Percentiles rank a stretch among this genome's conserved stretches.
These are phyloP conservation scores for Leccinum incarnatum DNA, from an alignment of 768 basidiomycete genomes.

Conservation along the genomic window DNA sequence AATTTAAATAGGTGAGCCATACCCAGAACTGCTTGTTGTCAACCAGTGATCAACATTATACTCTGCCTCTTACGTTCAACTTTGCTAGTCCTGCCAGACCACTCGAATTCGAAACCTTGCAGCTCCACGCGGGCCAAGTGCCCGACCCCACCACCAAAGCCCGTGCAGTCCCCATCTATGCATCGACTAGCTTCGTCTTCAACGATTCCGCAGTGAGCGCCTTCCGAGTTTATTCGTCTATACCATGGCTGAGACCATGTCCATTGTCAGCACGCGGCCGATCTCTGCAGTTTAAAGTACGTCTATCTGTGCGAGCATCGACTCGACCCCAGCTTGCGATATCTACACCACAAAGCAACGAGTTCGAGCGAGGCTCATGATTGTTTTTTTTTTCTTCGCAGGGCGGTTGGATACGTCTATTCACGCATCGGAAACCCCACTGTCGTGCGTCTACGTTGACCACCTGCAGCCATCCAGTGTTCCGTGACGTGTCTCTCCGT, in stretches of 20 bases:
- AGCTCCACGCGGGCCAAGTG: slow-evolving; percentile 60
- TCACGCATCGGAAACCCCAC: slow-evolving; percentile 52
- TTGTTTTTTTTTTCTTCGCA: slow-evolving; percentile 3
- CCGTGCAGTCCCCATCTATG: slow-evolving; percentile 63
- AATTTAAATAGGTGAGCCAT: slow-evolving; percentile 17
- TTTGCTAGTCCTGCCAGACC: slow-evolving; percentile 17
- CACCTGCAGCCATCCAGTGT: too few species aligned
- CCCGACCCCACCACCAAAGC: slow-evolving; percentile 54
- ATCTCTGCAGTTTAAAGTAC: slow-evolving; percentile 49
- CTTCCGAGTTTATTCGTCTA: neutral
- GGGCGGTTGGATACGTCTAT: slow-evolving; percentile 49
- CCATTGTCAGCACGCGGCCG: slow-evolving; percentile 45
- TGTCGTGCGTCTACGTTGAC: too few species aligned
- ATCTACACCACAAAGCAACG: neutral
- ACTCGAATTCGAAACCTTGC: slow-evolving; percentile 60
- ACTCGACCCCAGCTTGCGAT: neutral
- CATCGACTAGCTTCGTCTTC: slow-evolving; percentile 55
- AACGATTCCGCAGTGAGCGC: slow-evolving; percentile 46
- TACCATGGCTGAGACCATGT: neutral
- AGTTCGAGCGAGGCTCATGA: neutral
- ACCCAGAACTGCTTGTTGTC: neutral
- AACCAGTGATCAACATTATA: too few species aligned
- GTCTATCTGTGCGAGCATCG: neutral
- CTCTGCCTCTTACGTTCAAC: too few species aligned
- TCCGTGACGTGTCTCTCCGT: neutral